Percentiles rank a stretch among this genome's conserved stretches.
Conservation (phyloP, 495 filamentous ascomycete species). For the Pyrenula massariospora region DNA sequence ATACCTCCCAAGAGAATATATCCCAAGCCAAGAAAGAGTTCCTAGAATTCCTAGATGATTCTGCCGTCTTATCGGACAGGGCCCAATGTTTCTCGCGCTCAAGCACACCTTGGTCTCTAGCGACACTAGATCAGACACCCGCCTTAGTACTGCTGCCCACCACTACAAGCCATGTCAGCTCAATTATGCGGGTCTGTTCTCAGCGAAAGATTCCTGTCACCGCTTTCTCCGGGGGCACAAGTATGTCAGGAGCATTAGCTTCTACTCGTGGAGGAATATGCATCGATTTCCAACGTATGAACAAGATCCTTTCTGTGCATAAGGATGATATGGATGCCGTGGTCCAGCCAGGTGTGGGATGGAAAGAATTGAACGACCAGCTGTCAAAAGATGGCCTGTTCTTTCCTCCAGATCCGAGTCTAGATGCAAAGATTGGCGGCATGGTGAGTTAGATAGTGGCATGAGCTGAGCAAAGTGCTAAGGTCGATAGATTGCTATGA, state of each 20-base stretch:
- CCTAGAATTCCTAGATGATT: too few relatives aligned
- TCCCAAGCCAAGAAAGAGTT: too few relatives aligned
- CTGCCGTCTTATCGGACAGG: too few relatives aligned
- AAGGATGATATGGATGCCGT: constrained; percentile 50
- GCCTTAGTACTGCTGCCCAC: constrained; percentile 40
- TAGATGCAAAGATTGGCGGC: constrained; percentile 56
- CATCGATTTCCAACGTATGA: constrained; percentile 56
- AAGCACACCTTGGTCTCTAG: too few relatives aligned
- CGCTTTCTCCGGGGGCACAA: constrained; percentile 53
- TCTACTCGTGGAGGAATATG: constrained; percentile 50
- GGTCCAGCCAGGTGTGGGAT: constrained; percentile 54
- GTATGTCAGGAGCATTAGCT: constrained; percentile 51
- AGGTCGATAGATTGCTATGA: too few relatives aligned
- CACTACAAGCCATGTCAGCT: constrained; percentile 42
- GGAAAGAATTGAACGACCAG: constrained; percentile 50
- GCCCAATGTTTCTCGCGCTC: too few relatives aligned
- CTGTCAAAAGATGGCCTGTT: constrained; percentile 44
- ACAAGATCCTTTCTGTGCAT: constrained; percentile 43
- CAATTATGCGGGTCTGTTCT: constrained; percentile 54
- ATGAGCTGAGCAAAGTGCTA: too few relatives aligned
- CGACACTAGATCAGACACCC: constrained; percentile 29
- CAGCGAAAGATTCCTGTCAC: constrained; percentile 49
- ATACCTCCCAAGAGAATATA: too few relatives aligned
- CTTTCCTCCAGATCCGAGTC: constrained; percentile 57
- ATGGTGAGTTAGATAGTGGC: too few relatives aligned